Evolutionary conservation across 352 stramenopile genomes (phyloP), one percentile per base, ranked within the genome.

Genomic region (Phytopythium montanum): DNA sequence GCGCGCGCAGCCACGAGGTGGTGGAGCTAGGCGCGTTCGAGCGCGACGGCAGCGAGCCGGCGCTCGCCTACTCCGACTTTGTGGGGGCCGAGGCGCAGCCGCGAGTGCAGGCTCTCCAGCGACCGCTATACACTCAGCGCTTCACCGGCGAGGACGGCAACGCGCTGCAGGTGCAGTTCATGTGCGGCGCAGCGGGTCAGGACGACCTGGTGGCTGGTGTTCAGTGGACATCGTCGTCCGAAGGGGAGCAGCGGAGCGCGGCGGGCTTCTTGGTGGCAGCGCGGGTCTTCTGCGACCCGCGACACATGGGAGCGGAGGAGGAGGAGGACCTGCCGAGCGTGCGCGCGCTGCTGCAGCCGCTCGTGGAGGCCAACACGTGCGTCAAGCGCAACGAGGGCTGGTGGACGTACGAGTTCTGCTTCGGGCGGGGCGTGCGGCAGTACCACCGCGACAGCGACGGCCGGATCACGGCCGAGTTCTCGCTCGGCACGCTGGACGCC

Each of bases 351-450:
- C 59, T 92, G 48, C 67, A 72, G 46, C 83, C 85, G 1, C 52
- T 91, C 28, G 61, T 64, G 9, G 71, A 79, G 31, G 50, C 67
- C 2, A 68, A 70, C 23, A 87, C 78, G 44, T 94, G 85, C 60
- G 65, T 92, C 25, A 92, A 87, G 56, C 70, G 82, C 21, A 92
- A 85, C 38, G 85, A 94, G 70, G 82, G 85, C 19, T 91, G 81
- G 81, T 90, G 81, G 85, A 90, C 85, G 10, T 92, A 92, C 61
- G 82, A 94, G 63, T 85, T 92, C 54, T 94, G 85, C 60, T 87
- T 94, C 54, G 83, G 81, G 31, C 65, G 74, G 7, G 72, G 73
- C 31, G 67, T 92, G 26, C 77, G 82, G 31, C 85, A 94, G 63
- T 94, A 90, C 56, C 85, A 92, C 33, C 79, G 79, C 39, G 74